Evolutionary conservation across 2,329 filamentous ascomycete species (phyloP).

Genomic region (Trichoderma gracile): DNA sequence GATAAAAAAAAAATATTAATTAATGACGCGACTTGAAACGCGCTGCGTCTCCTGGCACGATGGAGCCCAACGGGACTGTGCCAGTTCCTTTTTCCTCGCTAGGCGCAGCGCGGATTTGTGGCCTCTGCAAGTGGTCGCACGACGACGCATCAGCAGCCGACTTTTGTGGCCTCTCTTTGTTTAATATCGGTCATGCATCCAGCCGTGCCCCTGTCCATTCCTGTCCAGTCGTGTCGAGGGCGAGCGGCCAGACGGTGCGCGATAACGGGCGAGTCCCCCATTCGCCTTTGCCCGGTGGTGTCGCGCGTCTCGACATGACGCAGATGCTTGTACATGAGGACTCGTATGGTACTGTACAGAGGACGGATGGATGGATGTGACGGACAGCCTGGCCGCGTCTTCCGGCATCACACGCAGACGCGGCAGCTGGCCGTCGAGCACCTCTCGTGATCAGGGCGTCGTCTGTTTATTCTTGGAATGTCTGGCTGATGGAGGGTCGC

Average conservation of each 20-base stretch:
- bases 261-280: constrained; percentile 7
- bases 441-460: not conserved
- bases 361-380: not conserved
- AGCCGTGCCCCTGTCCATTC: constrained; percentile 2
- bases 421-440: not conserved
- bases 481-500: constrained; percentile 18
- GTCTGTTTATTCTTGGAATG: constrained; percentile 20
- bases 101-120: constrained; percentile 8
- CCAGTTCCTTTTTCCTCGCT: constrained; percentile 18
- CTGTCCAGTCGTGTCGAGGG: not conserved
- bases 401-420: constrained; percentile 4
- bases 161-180: constrained; percentile 3
- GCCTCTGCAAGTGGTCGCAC: constrained; percentile 13
- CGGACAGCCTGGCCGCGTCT: constrained; percentile 3
- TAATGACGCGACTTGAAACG: constrained; percentile 9
- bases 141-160: constrained; percentile 24
- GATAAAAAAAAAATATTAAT: not conserved
- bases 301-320: constrained; percentile 4
- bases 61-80: constrained; percentile 19
- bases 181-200: constrained; percentile 6
- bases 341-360: too few relatives aligned
- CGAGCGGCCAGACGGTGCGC: constrained; percentile 7
- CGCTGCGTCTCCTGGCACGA: constrained; percentile 22
- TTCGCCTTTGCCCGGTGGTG: not conserved
- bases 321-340: not conserved